Percentiles rank a stretch among this genome's conserved stretches.
phyloP scores from a whole-genome alignment of 2,329 filamentous ascomycete genomes.

The Aspergillus glaucus region DNA sequence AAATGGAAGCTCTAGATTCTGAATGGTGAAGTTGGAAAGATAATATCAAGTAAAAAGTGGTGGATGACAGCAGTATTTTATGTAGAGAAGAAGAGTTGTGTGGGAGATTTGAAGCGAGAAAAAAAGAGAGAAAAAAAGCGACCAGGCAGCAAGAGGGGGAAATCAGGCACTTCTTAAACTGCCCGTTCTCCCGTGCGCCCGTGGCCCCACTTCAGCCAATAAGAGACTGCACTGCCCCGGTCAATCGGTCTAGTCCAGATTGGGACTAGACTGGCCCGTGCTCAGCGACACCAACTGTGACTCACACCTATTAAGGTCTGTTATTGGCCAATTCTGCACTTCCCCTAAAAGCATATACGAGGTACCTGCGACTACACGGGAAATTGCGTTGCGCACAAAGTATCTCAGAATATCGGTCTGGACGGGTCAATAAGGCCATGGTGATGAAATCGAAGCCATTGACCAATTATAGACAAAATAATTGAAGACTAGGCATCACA shows the following conservation, averaged over 20 bases:
- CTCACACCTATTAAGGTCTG: conserved; percentile 18
- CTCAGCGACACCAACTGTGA: conserved; percentile 29
- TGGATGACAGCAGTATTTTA: neutral
- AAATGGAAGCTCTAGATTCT: conserved; percentile 6
- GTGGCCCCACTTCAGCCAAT: conserved; percentile 16
- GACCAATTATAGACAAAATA: too few relatives aligned
- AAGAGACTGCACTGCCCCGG: conserved; percentile 10
- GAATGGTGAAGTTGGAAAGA: conserved; percentile 10
- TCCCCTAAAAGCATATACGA: too few relatives aligned
- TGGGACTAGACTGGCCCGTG: conserved; percentile 2
- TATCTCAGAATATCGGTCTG: too few relatives aligned
- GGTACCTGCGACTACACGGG: too few relatives aligned
- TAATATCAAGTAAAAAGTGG: conserved; percentile 1
- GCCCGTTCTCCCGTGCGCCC: conserved; percentile 16
- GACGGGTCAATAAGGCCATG: too few relatives aligned
- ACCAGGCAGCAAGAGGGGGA: conserved; percentile 31
- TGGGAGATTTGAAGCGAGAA: conserved; percentile 7
- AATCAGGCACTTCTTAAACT: conserved; percentile 36
- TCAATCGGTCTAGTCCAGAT: conserved; percentile 6
- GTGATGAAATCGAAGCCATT: too few relatives aligned
- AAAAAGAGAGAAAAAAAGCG: conserved; percentile 15
- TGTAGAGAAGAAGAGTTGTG: conserved; percentile 5
- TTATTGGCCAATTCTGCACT: conserved; percentile 22
- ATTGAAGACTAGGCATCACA: too few relatives aligned
- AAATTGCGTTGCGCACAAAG: too few relatives aligned